Percentiles rank a stretch among this genome's conserved stretches.
Evolutionary conservation across 768 basidiomycete species (phyloP).

Genomic region (Lactarius deliciosus): DNA sequence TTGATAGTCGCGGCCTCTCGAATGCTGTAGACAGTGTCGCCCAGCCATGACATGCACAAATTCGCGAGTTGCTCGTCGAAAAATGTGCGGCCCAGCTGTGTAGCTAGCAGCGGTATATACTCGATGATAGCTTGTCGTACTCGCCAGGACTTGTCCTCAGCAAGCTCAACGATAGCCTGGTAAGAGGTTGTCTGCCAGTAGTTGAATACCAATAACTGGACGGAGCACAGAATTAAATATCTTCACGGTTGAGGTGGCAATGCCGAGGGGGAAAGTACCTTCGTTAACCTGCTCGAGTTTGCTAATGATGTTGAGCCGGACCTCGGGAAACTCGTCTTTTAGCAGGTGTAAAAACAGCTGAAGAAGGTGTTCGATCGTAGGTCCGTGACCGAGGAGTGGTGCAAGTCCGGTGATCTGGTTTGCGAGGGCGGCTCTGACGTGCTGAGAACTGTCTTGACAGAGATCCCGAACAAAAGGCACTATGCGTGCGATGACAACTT

Average conservation of each 20-base stretch:
- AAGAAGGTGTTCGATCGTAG: slow-evolving; percentile 94
- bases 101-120: slow-evolving; percentile 97
- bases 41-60: slow-evolving; percentile 98
- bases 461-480: slow-evolving; percentile 94
- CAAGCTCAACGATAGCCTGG: slow-evolving; percentile 98
- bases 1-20: slow-evolving; percentile 98
- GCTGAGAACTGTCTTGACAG: slow-evolving; percentile 91
- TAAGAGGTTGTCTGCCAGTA: slow-evolving; percentile 89
- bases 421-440: slow-evolving; percentile 94
- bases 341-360: slow-evolving; percentile 94
- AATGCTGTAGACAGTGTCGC: slow-evolving; percentile 97
- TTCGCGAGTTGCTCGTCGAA: slow-evolving; percentile 97
- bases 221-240: slow-evolving; percentile 19
- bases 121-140: slow-evolving; percentile 99
- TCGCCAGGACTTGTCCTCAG: slow-evolving; percentile 99
- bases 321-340: slow-evolving; percentile 99
- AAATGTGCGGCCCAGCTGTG: slow-evolving; percentile 94
- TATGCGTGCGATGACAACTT: slow-evolving; percentile 88
- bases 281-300: slow-evolving; percentile 95
- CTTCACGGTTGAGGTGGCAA: neutral
- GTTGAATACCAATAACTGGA: slow-evolving; percentile 95
- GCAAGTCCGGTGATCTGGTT: slow-evolving; percentile 96
- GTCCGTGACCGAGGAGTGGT: slow-evolving; percentile 87
- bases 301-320: slow-evolving; percentile 95
- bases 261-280: slow-evolving; percentile 47